Conservation (phyloP, 805 yeast species). For the Metschnikowia matae region DNA sequence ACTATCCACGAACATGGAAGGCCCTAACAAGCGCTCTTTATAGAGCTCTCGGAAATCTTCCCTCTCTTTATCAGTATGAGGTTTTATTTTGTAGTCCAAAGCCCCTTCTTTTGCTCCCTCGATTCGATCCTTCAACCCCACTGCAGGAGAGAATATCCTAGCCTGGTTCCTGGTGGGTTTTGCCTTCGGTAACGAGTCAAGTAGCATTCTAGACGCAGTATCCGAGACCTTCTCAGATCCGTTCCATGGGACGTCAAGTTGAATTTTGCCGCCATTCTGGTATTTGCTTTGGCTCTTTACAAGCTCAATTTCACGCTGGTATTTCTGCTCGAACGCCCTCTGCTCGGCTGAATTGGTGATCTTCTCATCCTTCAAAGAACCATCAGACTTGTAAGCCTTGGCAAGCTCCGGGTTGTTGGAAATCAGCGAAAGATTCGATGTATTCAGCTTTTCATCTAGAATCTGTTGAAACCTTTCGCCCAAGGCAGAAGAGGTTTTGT, state of each 20-base stretch:
- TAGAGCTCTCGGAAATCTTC: slow-evolving; percentile 57
- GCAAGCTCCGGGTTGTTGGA: not conserved
- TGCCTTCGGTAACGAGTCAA: slow-evolving; percentile 14
- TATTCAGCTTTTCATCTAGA: slow-evolving; percentile 25
- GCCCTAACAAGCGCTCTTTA: slow-evolving; percentile 60
- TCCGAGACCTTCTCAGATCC: slow-evolving; percentile 13
- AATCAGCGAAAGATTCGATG: slow-evolving; percentile 10
- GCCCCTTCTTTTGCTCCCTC: slow-evolving; percentile 61
- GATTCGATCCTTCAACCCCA: slow-evolving; percentile 38
- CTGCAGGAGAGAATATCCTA: slow-evolving; percentile 19
- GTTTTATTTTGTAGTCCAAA: slow-evolving; percentile 56
- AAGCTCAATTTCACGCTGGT: slow-evolving; percentile 20
- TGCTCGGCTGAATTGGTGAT: slow-evolving; percentile 6
- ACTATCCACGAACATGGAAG: slow-evolving; percentile 43
- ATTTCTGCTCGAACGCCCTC: slow-evolving; percentile 6
- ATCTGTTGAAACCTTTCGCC: slow-evolving; percentile 32
- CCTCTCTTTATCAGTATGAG: slow-evolving; percentile 22
- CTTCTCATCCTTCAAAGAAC: slow-evolving; percentile 5
- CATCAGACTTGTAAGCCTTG: not conserved
- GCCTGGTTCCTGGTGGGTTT: slow-evolving; percentile 10
- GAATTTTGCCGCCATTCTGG: slow-evolving; percentile 5
- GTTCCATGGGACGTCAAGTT: slow-evolving; percentile 11
- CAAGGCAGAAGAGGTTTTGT: slow-evolving; percentile 20
- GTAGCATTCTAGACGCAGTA: slow-evolving; percentile 14
- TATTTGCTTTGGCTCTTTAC: slow-evolving; percentile 27